Evolutionary conservation across 106 monocot genomes (phyloP).

Genomic region (Alisma plantagoaquatica): DNA sequence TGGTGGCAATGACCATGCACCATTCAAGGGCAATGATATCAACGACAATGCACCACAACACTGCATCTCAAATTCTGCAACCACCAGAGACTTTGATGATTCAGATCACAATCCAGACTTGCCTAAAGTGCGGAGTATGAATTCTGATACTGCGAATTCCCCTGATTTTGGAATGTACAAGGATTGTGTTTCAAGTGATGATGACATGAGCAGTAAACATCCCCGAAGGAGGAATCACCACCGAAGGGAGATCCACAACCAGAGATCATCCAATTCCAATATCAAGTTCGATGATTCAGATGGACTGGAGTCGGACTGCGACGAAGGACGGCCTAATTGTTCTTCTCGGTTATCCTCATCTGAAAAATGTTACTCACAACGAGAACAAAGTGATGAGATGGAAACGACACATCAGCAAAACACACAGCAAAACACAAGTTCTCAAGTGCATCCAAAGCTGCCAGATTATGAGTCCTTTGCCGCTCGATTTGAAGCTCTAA

Average conservation of each 20-base stretch:
- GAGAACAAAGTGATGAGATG: not conserved
- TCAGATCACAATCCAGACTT: too few species aligned
- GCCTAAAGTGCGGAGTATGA: too few species aligned
- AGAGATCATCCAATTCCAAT: too few species aligned
- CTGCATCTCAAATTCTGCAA: too few species aligned
- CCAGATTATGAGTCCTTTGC: slow-evolving; percentile 67
- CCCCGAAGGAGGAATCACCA: slow-evolving; percentile 8
- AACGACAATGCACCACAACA: not conserved
- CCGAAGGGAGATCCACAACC: slow-evolving; percentile 1
- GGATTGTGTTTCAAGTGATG: too few species aligned
- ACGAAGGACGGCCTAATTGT: slow-evolving; percentile 15
- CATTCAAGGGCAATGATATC: too few species aligned
- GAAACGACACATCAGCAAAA: not conserved
- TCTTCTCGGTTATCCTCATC: not conserved
- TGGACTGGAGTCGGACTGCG: slow-evolving; percentile 36
- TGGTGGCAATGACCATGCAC: too few species aligned
- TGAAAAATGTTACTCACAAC: not conserved
- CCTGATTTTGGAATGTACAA: slow-evolving; percentile 29
- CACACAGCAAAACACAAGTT: slow-evolving; percentile 6
- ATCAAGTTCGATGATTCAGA: slow-evolving; percentile 84
- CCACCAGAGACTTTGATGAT: too few species aligned
- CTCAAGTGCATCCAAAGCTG: slow-evolving; percentile 72
- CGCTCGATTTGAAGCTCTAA: slow-evolving; percentile 67
- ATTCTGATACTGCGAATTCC: too few species aligned
- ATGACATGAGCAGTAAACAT: slow-evolving; percentile 1